These are phyloP conservation scores for Mercurialis annua DNA, from an alignment of 345 rosid species.

Conservation along the genomic window DNA sequence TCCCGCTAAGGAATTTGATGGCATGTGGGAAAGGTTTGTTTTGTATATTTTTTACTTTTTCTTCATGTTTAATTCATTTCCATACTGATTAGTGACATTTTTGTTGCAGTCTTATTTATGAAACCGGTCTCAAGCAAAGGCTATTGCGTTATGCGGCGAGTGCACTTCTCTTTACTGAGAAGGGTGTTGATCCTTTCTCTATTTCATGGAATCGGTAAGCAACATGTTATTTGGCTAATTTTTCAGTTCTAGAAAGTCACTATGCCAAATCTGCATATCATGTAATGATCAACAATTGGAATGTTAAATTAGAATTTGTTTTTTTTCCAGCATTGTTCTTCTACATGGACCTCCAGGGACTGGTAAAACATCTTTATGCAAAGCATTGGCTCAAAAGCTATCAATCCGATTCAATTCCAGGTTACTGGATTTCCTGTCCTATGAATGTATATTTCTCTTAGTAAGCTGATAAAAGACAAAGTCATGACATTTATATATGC, in stretches of 20 bases:
- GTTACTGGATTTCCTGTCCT: constrained; percentile 30
- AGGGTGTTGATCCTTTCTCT: constrained; percentile 83
- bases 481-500: not conserved
- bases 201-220: constrained; percentile 94
- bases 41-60: constrained; percentile 1
- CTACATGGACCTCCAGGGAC: constrained; percentile 99
- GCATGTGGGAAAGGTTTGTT: constrained; percentile 98
- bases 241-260: not conserved
- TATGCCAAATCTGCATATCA: not conserved
- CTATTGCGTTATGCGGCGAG: constrained; percentile 84
- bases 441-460: not conserved
- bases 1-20: constrained; percentile 96
- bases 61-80: constrained; percentile 1
- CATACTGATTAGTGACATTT: constrained; percentile 3
- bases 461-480: not conserved
- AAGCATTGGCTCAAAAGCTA: constrained; percentile 95
- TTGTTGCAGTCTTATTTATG: constrained; percentile 78
- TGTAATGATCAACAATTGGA: not conserved
- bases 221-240: constrained; percentile 14
- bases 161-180: constrained; percentile 86
- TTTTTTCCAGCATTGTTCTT: constrained; percentile 69
- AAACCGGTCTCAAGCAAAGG: constrained; percentile 89
- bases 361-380: constrained; percentile 94
- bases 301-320: not conserved
- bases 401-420: constrained; percentile 82